Conservation (phyloP, 306 rosid species). For the Fagus crenata region DNA sequence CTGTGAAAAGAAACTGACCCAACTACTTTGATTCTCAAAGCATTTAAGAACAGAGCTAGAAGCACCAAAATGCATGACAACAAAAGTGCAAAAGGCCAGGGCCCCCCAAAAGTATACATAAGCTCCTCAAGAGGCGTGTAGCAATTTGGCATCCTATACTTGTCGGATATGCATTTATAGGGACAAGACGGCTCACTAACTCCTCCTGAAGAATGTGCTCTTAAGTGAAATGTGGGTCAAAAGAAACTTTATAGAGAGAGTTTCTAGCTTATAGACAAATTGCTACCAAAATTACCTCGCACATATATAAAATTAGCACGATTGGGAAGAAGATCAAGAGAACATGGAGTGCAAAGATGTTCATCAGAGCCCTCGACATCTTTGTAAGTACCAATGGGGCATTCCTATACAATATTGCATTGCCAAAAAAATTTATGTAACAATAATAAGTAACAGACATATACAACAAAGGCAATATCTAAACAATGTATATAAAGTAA, state of each 20-base stretch:
- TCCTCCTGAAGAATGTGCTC: constrained; percentile 60
- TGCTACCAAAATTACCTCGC: constrained; percentile 65
- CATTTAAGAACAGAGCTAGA: constrained; percentile 66
- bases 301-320: constrained; percentile 84
- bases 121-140: constrained; percentile 95
- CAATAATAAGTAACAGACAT: background rate
- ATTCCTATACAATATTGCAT: constrained; percentile 64
- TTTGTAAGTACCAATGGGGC: constrained; percentile 91
- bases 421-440: constrained; percentile 2
- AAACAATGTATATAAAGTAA: background rate
- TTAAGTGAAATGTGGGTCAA: constrained; percentile 18
- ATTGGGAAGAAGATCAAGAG: constrained; percentile 87
- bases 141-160: constrained; percentile 94
- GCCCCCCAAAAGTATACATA: constrained; percentile 89
- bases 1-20: constrained; percentile 68
- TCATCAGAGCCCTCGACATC: constrained; percentile 78
- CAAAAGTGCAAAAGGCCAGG: constrained; percentile 74
- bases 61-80: constrained; percentile 69
- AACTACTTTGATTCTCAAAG: constrained; percentile 72
- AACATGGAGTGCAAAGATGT: constrained; percentile 80
- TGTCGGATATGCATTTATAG: constrained; percentile 83
- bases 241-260: constrained; percentile 24
- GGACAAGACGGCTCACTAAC: constrained; percentile 70
- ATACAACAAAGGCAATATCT: constrained; percentile 13
- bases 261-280: constrained; percentile 24